Evolutionary conservation across 2,329 filamentous ascomycete genomes (phyloP), one percentile per base, ranked within the genome.

Genomic region (Camillea tinctor): DNA sequence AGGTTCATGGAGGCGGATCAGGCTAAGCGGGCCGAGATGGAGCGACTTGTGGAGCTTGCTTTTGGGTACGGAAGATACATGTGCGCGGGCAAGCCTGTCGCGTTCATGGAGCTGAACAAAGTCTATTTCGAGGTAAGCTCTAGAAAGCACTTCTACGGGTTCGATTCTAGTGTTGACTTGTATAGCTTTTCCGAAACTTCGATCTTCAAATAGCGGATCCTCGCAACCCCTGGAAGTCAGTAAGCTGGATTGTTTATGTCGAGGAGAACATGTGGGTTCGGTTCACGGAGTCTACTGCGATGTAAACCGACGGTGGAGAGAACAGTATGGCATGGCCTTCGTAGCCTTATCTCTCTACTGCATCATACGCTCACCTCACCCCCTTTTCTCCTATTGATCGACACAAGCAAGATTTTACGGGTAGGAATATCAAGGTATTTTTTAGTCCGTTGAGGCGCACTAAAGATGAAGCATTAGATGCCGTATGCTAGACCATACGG

Each of bases 31-130:
- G 17, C 22, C 20, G 58, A 60, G 49, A 61, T 64, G 60, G 50
- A 63, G 60, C 55, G 50, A 3, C 20, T 55, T 1, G 60, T 64
- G 11, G 63, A 64, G 8, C 54, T 61, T 11, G 53, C 21, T 8
- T 64, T 64, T 23, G 63, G 60, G n/a, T 58, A 61, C n/a, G 63
- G 60, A 17, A 55, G 59, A 24, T 63, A 24, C 7, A 49, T 57
- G 36, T 61, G 59, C 20, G 9, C 54, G 2, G 61, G 61, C 4
- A 63, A 59, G 30, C 30, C 56, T 30, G 44, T 63, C 3, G 61
- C 59, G 7, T 52, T 59, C 20, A 57, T 59, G 53, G 59, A 63
- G 30, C 24, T 63, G 5, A 59, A 61, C 26, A 63, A 63, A 26
- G 52, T 51, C 7, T 52, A 20, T 17, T 57, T 63, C 36, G 56